A percentile compares a stretch with the other conserved stretches of the same genome.
Evolutionary conservation across 148 eudicot genomes (phyloP).

Genomic region (Cornus controversa): DNA sequence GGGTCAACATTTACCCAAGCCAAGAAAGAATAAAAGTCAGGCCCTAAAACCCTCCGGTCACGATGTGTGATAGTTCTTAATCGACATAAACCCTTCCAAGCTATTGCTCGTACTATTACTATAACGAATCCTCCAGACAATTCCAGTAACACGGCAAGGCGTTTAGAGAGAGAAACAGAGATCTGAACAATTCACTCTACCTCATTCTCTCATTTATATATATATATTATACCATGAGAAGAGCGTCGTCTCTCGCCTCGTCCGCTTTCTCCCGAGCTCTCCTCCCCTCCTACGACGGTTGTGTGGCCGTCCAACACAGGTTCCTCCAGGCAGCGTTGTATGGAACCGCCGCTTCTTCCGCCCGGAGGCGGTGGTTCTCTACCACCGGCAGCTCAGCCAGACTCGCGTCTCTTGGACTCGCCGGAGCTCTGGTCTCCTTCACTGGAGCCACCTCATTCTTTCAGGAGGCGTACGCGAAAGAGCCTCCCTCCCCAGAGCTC

Average conservation of each 20-base stretch:
- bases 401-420: slow-evolving; percentile 22
- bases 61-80: too few species aligned
- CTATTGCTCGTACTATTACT: too few species aligned
- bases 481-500: slow-evolving; percentile 25
- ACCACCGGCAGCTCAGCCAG: background rate
- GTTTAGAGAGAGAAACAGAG: too few species aligned
- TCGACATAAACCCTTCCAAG: too few species aligned
- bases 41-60: too few species aligned
- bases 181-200: too few species aligned
- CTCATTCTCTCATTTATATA: too few species aligned
- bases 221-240: slow-evolving; percentile 21
- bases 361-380: slow-evolving; percentile 13
- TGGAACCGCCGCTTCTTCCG: slow-evolving; percentile 7
- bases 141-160: too few species aligned
- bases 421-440: slow-evolving; percentile 23
- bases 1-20: too few species aligned
- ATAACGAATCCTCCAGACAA: too few species aligned
- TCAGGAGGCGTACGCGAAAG: slow-evolving; percentile 40
- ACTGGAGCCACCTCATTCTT: slow-evolving; percentile 24
- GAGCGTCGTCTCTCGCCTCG: slow-evolving; percentile 27
- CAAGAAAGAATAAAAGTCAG: too few species aligned
- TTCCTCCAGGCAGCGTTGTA: slow-evolving; percentile 18
- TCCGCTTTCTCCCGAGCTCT: slow-evolving; percentile 11
- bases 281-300: slow-evolving; percentile 7
- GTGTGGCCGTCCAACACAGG: slow-evolving; percentile 4